Base-by-base conservation (phyloP, 768 basidiomycete genomes). In the Termitomyces sp. region DNA sequence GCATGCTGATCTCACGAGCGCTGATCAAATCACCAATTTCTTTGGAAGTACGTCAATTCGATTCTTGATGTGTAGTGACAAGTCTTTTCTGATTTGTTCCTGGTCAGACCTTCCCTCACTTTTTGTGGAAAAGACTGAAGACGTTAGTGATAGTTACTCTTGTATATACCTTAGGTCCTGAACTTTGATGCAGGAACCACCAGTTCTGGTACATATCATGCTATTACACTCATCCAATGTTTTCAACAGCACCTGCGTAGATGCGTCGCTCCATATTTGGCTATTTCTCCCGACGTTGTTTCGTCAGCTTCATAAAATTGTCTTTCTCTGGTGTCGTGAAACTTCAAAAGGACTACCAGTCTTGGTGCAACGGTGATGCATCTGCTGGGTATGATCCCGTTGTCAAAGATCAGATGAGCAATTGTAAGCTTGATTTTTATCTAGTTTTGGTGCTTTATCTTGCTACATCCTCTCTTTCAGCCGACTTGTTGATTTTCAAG, bases 231-330 rank as follows among this genome's bases (percentile, higher is more conserved):
- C 4, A 10, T 22, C 12, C 19, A 14, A 24, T 30, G 1, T 15
- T 10, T 28, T 37, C 21, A 34, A 55, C 48, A 10, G 19, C 48
- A 37, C 32, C 34, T 38, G 30, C 32, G 45, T 51, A 92, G 90
- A 76, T 75, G 51, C 83, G 87, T 26, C 83, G 88, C 19, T 93
- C 91, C 2, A 70, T 89, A 21, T 88, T 92, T 66, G 92, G 90
- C 2, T 89, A 83, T 62, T 93, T 92, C 64, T 84, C 81, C 60
- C 85, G 90, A 45, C 78, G 91, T 40, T 90, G 87, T 64, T 85
- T 79, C 57, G 77, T 90, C 47, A 85, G 79, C 61, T 92, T 86
- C 68, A 65, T 80, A 61, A 92, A 92, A 65, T 73, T 93, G 3
- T 88, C 90, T 0, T 91, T 86, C 60, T 76, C 78, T 45, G 89